Evolutionary conservation across 371 early-diverging fungal species (phyloP).

Genomic region (Conidiobolus incongruus): DNA sequence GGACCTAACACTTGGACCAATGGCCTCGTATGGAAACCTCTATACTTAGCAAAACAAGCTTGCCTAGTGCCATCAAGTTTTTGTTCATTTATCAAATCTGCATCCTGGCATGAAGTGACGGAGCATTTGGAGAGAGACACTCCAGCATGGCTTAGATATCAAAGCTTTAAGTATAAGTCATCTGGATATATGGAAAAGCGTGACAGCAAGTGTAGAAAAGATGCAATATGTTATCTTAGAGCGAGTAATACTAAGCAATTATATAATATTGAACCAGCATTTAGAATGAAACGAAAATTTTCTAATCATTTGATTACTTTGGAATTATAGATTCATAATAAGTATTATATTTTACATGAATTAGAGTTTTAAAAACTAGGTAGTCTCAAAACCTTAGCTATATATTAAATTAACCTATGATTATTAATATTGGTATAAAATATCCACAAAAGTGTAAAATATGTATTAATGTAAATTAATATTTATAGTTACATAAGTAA

Average conservation of each 20-base stretch:
- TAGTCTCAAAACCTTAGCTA: too few relatives aligned
- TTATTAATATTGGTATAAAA: too few relatives aligned
- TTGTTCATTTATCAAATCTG: background rate
- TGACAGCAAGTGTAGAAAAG: background rate
- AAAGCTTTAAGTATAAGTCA: background rate
- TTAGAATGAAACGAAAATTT: too few relatives aligned
- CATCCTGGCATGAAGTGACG: slow-evolving; percentile 1
- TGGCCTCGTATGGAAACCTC: background rate
- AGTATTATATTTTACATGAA: too few relatives aligned
- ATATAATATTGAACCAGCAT: too few relatives aligned
- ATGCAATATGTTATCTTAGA: background rate
- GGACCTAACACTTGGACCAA: background rate
- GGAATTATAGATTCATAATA: too few relatives aligned
- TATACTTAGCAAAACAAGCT: background rate
- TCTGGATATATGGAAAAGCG: background rate
- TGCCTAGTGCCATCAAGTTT: background rate
- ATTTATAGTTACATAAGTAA: too few relatives aligned
- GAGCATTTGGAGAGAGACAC: background rate
- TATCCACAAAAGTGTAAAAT: too few relatives aligned
- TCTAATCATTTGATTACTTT: too few relatives aligned
- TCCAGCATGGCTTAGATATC: background rate
- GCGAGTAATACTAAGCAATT: background rate
- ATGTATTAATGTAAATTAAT: too few relatives aligned
- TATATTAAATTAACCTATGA: too few relatives aligned
- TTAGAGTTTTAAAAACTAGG: too few relatives aligned